phyloP scores from a whole-genome alignment of 495 filamentous ascomycete species.

The Aspergillus cavernicola region DNA sequence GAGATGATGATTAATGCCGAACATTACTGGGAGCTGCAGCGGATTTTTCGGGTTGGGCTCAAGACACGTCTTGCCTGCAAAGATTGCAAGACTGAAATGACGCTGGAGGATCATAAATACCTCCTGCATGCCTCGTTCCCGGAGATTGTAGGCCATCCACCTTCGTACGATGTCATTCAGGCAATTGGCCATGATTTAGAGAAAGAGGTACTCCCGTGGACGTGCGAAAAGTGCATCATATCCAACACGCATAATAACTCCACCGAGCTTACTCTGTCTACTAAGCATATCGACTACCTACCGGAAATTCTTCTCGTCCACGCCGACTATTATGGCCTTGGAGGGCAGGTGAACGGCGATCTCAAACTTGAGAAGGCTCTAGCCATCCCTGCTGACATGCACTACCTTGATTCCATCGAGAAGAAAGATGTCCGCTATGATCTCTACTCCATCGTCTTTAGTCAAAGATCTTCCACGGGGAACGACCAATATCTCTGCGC shows the following conservation, averaged over 20 bases:
- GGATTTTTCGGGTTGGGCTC: slow-evolving; percentile 3
- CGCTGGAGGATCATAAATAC: not conserved
- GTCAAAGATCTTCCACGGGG: slow-evolving; percentile 10
- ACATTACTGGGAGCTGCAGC: not conserved
- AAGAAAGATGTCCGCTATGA: slow-evolving; percentile 21
- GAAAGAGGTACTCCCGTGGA: not conserved
- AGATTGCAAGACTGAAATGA: not conserved
- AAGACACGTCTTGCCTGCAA: slow-evolving; percentile 3
- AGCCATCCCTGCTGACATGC: slow-evolving; percentile 1
- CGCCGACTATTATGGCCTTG: slow-evolving; percentile 1
- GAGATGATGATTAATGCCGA: not conserved
- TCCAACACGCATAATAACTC: not conserved
- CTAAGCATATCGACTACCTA: not conserved
- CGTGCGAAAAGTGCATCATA: not conserved
- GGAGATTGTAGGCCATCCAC: not conserved
- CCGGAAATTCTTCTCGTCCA: slow-evolving; percentile 19
- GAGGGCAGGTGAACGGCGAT: not conserved
- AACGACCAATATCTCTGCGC: slow-evolving; percentile 30
- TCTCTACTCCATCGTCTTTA: slow-evolving; percentile 27
- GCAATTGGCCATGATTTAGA: slow-evolving; percentile 1
- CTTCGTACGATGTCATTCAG: not conserved
- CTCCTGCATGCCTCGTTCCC: slow-evolving; percentile 2
- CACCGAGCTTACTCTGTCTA: not conserved
- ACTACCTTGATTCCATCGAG: not conserved
- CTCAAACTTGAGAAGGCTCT: slow-evolving; percentile 3